Conservation (phyloP, 108 stramenopile species). For the Epithemia pelagica region DNA sequence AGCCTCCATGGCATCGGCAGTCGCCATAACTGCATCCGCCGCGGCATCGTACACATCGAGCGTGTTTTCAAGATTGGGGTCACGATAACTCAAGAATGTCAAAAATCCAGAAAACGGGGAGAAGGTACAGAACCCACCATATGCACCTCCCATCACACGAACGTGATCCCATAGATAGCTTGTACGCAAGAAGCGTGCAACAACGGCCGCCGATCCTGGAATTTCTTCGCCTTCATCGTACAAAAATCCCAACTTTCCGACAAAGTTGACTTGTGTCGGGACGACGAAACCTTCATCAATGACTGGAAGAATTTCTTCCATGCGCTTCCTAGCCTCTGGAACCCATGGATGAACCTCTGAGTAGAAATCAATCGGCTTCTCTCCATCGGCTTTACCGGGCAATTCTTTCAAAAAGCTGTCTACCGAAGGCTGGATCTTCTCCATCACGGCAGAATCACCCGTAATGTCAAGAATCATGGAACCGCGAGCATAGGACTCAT, state of each 20-base stretch:
- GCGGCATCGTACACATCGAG: constrained; percentile 92
- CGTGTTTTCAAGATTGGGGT: constrained; percentile 91
- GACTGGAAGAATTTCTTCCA: constrained; percentile 52
- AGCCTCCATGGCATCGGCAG: constrained; percentile 70
- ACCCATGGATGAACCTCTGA: constrained; percentile 73
- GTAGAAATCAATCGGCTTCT: constrained; percentile 68
- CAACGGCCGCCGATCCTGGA: constrained; percentile 70
- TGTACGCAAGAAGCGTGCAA: constrained; percentile 76
- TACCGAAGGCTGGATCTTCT: constrained; percentile 57
- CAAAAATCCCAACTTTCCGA: constrained; percentile 85
- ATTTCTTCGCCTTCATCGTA: constrained; percentile 80
- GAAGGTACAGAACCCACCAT: constrained; percentile 93
- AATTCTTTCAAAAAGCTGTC: constrained; percentile 63
- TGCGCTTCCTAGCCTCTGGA: constrained; percentile 60
- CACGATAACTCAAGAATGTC: constrained; percentile 89
- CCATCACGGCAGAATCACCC: constrained; percentile 68
- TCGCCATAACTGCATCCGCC: constrained; percentile 66
- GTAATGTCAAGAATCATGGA: constrained; percentile 92
- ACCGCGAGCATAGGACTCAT: constrained; percentile 52
- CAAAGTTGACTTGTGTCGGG: constrained; percentile 92
- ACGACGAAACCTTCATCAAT: constrained; percentile 91
- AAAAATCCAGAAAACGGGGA: constrained; percentile 75
- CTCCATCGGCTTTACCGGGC: constrained; percentile 57
- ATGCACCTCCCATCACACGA: constrained; percentile 93
- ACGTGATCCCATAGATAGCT: constrained; percentile 91